phyloP scores from a whole-genome alignment of 345 rosid genomes.

The Citrus australasica region DNA sequence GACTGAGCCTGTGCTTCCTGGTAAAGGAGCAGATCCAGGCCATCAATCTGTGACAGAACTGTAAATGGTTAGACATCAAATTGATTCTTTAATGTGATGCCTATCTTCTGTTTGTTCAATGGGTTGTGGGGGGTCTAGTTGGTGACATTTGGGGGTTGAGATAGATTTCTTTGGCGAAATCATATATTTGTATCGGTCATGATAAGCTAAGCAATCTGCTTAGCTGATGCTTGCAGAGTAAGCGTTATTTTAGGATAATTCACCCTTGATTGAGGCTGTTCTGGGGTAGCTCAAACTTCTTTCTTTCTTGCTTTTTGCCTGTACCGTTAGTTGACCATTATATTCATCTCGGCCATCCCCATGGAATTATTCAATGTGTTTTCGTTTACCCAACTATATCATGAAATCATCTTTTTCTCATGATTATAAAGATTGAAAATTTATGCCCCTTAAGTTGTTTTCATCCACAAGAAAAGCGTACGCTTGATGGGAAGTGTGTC shows the following conservation, averaged over 20 bases:
- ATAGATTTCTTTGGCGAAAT: neutral
- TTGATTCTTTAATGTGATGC: neutral
- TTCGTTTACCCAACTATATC: neutral
- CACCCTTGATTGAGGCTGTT: neutral
- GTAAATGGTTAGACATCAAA: neutral
- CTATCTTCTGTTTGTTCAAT: neutral
- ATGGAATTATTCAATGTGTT: neutral
- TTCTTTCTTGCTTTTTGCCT: neutral
- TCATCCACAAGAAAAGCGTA: neutral
- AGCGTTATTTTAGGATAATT: neutral
- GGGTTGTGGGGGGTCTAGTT: neutral
- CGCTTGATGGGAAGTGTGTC: neutral
- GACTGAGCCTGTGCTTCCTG: constrained; percentile 15
- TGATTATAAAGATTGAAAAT: neutral
- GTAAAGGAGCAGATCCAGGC: constrained; percentile 9
- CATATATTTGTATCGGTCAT: neutral
- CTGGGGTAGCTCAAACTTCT: neutral
- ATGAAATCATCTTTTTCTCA: neutral
- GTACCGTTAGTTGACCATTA: neutral
- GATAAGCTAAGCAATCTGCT: neutral
- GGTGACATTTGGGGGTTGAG: neutral
- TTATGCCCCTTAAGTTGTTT: neutral
- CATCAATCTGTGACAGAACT: constrained; percentile 3
- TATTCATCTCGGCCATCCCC: neutral
- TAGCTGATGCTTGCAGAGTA: neutral